Percentiles rank a stretch among this genome's conserved stretches.
phyloP scores from a whole-genome alignment of 2,329 filamentous ascomycete genomes.

The Colletotrichum shisoi region DNA sequence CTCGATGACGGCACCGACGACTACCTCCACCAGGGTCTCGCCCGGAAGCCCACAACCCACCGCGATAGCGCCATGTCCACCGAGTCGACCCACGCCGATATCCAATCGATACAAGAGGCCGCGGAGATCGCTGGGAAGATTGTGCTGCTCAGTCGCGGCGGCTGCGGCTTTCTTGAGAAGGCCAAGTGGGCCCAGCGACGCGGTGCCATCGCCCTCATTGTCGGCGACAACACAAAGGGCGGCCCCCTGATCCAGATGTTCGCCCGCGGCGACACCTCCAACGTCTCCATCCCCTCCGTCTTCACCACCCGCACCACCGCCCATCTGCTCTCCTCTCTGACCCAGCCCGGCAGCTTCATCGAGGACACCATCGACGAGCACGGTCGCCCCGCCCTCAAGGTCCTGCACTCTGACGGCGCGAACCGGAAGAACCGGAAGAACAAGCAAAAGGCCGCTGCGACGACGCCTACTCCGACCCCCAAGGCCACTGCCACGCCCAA shows the following conservation, averaged over 20 bases:
- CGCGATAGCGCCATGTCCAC: slow-evolving; percentile 49
- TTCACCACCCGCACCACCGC: slow-evolving; percentile 96
- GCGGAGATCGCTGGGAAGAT: slow-evolving; percentile 95
- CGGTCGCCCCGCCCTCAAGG: slow-evolving; percentile 63
- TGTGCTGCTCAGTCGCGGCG: slow-evolving; percentile 87
- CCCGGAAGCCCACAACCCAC: slow-evolving; percentile 46
- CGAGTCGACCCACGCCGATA: slow-evolving; percentile 76
- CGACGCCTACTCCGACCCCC: slow-evolving; percentile 41
- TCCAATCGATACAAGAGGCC: slow-evolving; percentile 78
- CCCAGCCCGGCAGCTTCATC: slow-evolving; percentile 73
- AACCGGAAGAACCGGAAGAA: slow-evolving; percentile 49
- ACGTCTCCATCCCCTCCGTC: slow-evolving; percentile 89
- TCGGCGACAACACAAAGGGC: slow-evolving; percentile 90
- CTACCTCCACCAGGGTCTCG: slow-evolving; percentile 70
- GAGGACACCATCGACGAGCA: slow-evolving; percentile 68
- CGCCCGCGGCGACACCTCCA: slow-evolving; percentile 93
- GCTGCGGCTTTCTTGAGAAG: slow-evolving; percentile 96
- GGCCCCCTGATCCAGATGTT: slow-evolving; percentile 97
- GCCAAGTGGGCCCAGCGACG: slow-evolving; percentile 95
- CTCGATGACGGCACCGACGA: slow-evolving; percentile 80
- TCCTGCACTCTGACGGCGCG: slow-evolving; percentile 57
- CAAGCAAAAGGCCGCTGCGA: slow-evolving; percentile 45
- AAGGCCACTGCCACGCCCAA: slow-evolving; percentile 45
- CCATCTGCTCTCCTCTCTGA: slow-evolving; percentile 86
- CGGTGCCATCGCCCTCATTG: slow-evolving; percentile 87